Conservation (phyloP, 75 land plant genomes). For the Selaginella moellendorffii region DNA sequence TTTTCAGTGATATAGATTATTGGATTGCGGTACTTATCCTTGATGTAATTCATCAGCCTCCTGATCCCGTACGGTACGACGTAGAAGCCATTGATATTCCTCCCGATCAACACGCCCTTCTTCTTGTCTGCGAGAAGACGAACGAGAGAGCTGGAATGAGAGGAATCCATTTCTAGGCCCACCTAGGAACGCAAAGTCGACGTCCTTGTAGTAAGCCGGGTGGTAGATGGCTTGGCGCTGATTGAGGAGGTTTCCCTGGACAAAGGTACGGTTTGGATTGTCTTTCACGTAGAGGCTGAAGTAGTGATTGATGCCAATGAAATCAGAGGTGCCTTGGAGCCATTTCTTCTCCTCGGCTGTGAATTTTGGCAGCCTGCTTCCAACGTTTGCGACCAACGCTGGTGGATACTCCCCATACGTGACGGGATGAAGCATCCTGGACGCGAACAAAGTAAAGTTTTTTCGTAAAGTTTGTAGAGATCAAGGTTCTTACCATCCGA, state of each 20-base stretch:
- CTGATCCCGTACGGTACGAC: neutral
- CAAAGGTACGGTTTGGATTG: neutral
- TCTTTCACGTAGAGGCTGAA: neutral
- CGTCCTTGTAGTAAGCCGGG: neutral
- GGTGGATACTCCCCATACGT: slow-evolving; percentile 40
- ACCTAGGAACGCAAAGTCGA: too few relatives aligned
- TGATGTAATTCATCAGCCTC: neutral
- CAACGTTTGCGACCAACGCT: slow-evolving; percentile 24
- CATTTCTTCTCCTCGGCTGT: slow-evolving; percentile 16
- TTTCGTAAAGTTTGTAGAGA: too few relatives aligned
- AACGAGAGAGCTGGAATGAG: too few relatives aligned
- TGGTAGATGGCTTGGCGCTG: too few relatives aligned
- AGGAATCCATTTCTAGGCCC: too few relatives aligned
- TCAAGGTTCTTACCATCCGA: slow-evolving; percentile 26
- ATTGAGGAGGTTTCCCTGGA: too few relatives aligned
- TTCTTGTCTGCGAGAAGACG: neutral
- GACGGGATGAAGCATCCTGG: slow-evolving; percentile 43
- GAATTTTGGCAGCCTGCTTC: slow-evolving; percentile 32
- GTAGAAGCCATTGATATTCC: neutral
- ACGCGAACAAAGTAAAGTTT: too few relatives aligned
- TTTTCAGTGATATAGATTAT: neutral
- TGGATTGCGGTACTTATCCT: neutral
- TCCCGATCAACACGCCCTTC: neutral
- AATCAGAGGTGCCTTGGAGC: slow-evolving; percentile 32
- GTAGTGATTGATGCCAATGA: slow-evolving; percentile 59